A percentile compares a stretch with the other conserved stretches of the same genome.
Conservation (phyloP, 108 stramenopile species). For the Discostella pseudostelligera region DNA sequence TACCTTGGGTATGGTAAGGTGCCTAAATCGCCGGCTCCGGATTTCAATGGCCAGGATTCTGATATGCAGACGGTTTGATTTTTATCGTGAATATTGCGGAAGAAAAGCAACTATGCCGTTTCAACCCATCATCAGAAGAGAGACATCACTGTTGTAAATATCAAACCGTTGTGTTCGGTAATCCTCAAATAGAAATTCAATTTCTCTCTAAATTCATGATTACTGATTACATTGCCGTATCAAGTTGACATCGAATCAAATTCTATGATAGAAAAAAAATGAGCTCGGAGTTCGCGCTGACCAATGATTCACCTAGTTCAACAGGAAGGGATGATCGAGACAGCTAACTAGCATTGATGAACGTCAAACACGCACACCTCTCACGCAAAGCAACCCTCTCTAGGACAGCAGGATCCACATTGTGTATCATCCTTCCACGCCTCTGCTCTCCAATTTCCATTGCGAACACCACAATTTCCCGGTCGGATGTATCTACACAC, state of each 20-base stretch:
- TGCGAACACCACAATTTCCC: constrained; percentile 35
- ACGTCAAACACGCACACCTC: background rate
- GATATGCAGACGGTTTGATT: constrained; percentile 27
- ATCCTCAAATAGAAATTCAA: no score
- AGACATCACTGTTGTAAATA: no score
- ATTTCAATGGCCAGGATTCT: background rate
- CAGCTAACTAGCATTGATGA: background rate
- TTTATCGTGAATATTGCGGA: no score
- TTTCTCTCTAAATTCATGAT: no score
- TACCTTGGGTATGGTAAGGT: constrained; percentile 20
- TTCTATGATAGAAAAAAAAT: background rate
- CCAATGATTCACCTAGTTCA: background rate
- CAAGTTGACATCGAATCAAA: background rate
- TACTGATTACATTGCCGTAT: background rate
- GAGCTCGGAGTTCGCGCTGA: background rate
- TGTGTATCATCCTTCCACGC: constrained; percentile 19
- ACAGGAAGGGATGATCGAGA: background rate
- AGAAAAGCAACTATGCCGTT: no score
- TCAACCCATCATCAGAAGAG: no score
- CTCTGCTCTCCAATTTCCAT: constrained; percentile 31
- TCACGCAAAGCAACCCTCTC: constrained; percentile 1
- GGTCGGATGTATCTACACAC: constrained; percentile 38
- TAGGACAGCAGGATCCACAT: constrained; percentile 6
- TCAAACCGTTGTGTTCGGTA: no score
- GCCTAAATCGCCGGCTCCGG: constrained; percentile 36